A percentile compares a stretch with the other conserved stretches of the same genome.
phyloP scores from a whole-genome alignment of 148 eudicot species.

The Rhododendron vialii region DNA sequence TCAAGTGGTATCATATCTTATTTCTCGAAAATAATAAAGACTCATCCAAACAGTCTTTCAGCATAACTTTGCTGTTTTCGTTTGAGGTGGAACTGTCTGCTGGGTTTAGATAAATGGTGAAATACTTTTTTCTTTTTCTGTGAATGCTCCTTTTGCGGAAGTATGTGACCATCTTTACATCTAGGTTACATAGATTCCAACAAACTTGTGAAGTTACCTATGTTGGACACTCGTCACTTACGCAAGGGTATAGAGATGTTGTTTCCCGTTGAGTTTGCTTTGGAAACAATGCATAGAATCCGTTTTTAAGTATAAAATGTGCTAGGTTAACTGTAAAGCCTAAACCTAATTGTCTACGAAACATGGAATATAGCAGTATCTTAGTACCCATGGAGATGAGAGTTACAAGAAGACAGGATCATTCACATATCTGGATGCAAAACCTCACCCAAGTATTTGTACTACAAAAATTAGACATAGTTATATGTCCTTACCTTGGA shows the following conservation, averaged over 20 bases:
- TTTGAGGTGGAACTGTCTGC: neutral
- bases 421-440: neutral
- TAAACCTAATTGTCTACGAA: neutral
- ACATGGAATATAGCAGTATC: neutral
- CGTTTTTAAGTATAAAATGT: neutral
- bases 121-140: neutral
- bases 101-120: neutral
- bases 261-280: neutral
- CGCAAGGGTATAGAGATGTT: neutral
- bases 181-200: neutral
- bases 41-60: neutral
- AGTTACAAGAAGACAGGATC: neutral
- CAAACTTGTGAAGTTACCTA: neutral
- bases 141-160: neutral
- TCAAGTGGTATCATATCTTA: neutral
- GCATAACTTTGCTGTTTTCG: neutral
- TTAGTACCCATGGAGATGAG: neutral
- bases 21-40: neutral
- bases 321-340: neutral
- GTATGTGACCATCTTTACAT: neutral
- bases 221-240: neutral
- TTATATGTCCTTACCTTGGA: neutral
- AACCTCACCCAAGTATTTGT: neutral
- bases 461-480: neutral
- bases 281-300: neutral